Base-by-base conservation (phyloP, 257 asterid species). In the Paraleonurus japonicus region DNA sequence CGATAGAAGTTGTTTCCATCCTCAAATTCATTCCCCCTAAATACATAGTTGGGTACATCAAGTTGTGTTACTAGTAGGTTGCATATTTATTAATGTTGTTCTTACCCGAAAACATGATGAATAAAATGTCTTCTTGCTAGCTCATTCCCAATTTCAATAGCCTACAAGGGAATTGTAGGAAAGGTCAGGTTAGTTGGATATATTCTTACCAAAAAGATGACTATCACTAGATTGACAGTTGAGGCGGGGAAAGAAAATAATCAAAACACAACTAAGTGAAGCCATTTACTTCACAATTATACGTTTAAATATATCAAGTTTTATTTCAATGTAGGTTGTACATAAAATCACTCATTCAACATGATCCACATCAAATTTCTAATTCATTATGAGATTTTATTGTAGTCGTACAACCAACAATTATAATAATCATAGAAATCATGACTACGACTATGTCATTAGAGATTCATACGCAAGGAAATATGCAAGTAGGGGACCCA, bases 21-120 rank as follows among this genome's bases (percentile, higher is more conserved):
- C 80, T 86, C 98, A 64, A 94, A 94, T 67, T 85, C 93, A 72
- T 85, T 88, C 68, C 88, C 96, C 65, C 99, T 92, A 89, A 72
- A 55, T 43, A 47, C 55, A 30, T 9, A 47, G 9, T 4, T 47
- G 37, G 35, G 22, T 30, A 32, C 28, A 23, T 16, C 28, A 76
- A 66, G 32, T 5, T 7, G 6, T 41, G 26, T 20, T 47, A 57
- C 0, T 15, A 4, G 27, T 7, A 23, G 69, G 58, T 55, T 66
- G 24, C 4, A 24, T 20, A 20, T 22, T 1, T 24, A 45, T 2
- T 13, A 27, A 8, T 7, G 30, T 37, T 7, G 51, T 22, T 70
- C 91, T 84, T 89, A 94, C 98, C 97, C 95, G 4, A 85, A 85
- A 41, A 91, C 96, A 30, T 90, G 96, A 75, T 94, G 98, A 74